A percentile compares a stretch with the other conserved stretches of the same genome.
Evolutionary conservation across 345 rosid genomes (phyloP).

Genomic region (Salix koriyanagi): DNA sequence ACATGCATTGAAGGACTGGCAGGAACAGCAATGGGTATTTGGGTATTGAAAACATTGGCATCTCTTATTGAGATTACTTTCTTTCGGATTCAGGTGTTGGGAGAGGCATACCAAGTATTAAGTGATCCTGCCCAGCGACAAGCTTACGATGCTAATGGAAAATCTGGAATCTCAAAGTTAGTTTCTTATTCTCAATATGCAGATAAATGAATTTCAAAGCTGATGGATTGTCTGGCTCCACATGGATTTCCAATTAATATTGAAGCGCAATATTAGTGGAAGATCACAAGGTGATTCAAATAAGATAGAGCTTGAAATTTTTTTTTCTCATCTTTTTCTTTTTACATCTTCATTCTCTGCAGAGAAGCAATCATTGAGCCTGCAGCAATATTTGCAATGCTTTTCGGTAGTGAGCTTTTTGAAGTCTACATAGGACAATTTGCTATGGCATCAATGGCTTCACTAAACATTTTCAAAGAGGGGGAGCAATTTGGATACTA

Average conservation of each 20-base stretch:
- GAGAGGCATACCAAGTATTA: constrained; percentile 96
- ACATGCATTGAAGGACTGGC: not conserved
- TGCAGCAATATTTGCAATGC: constrained; percentile 95
- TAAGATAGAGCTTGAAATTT: not conserved
- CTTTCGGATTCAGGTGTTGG: constrained; percentile 55
- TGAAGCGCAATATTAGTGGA: too few species aligned
- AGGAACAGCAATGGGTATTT: not conserved
- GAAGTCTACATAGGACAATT: constrained; percentile 94
- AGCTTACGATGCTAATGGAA: constrained; percentile 89
- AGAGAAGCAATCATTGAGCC: constrained; percentile 93
- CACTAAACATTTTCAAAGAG: constrained; percentile 77
- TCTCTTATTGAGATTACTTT: constrained; percentile 7
- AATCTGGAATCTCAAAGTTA: constrained; percentile 93
- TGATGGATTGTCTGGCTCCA: not conserved
- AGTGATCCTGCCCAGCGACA: constrained; percentile 88
- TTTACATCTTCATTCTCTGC: constrained; percentile 25
- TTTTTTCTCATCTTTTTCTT: not conserved
- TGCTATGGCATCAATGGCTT: constrained; percentile 99
- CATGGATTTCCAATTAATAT: not conserved
- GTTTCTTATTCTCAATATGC: constrained; percentile 35
- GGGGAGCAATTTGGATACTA: constrained; percentile 81
- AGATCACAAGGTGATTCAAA: too few species aligned
- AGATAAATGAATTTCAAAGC: constrained; percentile 18
- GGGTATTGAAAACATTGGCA: not conserved
- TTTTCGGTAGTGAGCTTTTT: constrained; percentile 96